Percentiles rank a stretch among this genome's conserved stretches.
These are phyloP conservation scores for Mesostigma viride DNA, from an alignment of 139 green algal species.

Conservation along the genomic window DNA sequence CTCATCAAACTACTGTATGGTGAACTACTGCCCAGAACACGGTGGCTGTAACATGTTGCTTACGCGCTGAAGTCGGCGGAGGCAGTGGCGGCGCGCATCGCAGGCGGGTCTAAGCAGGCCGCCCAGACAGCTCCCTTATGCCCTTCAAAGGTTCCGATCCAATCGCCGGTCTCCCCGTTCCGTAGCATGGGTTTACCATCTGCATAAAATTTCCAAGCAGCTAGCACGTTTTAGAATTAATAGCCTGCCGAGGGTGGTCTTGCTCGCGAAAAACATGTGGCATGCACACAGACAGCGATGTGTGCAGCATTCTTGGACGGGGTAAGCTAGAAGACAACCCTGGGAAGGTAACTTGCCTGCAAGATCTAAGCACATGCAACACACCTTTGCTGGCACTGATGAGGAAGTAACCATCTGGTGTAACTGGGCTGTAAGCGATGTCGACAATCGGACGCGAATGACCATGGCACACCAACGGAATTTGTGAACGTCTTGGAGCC, in stretches of 20 bases:
- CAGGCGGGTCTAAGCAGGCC: constrained; percentile 69
- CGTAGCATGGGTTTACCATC: constrained; percentile 95
- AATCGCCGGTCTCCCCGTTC: constrained; percentile 87
- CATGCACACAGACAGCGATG: too few relatives aligned
- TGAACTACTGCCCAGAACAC: too few relatives aligned
- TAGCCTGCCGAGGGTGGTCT: neutral
- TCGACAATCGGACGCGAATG: constrained; percentile 90
- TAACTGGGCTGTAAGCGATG: constrained; percentile 83
- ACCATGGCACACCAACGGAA: constrained; percentile 93
- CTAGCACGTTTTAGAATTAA: neutral
- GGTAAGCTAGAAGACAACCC: too few relatives aligned
- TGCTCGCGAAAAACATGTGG: neutral
- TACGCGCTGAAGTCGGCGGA: constrained; percentile 86
- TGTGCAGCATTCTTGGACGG: too few relatives aligned
- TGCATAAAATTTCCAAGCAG: constrained; percentile 8
- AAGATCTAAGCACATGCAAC: neutral
- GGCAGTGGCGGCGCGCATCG: constrained; percentile 75
- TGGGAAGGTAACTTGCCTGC: too few relatives aligned
- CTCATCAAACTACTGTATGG: too few relatives aligned
- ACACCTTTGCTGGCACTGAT: constrained; percentile 74
- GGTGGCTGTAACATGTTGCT: constrained; percentile 2
- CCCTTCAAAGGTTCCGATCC: constrained; percentile 95
- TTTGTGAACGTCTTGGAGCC: too few relatives aligned
- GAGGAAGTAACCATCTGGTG: constrained; percentile 89
- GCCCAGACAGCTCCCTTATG: constrained; percentile 97